These are phyloP conservation scores for Kockiozyma suomiensis DNA, from an alignment of 805 yeast species.

Conservation along the genomic window DNA sequence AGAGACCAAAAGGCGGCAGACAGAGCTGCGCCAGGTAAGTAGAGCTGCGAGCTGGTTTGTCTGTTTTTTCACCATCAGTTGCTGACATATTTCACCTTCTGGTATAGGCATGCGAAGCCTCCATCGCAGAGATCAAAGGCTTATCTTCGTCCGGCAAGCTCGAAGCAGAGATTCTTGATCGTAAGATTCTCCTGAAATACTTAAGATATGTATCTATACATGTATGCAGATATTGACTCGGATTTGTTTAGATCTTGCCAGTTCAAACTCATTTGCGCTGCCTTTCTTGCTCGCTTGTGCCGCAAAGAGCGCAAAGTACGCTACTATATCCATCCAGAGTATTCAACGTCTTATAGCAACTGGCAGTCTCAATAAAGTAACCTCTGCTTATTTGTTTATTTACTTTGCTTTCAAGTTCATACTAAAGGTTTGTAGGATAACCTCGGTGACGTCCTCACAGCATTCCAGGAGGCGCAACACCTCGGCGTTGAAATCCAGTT, in stretches of 20 bases:
- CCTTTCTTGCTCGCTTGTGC: slow-evolving; percentile 77
- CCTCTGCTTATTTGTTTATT: too few species aligned
- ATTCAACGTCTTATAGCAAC: slow-evolving; percentile 61
- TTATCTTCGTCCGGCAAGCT: slow-evolving; percentile 27
- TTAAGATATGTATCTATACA: background rate
- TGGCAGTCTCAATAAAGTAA: slow-evolving; percentile 57
- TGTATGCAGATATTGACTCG: background rate
- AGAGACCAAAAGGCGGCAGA: slow-evolving; percentile 71
- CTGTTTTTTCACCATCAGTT: background rate
- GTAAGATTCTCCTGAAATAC: too few species aligned
- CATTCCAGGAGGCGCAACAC: slow-evolving; percentile 72
- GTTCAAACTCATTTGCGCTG: slow-evolving; percentile 56
- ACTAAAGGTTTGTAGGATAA: slow-evolving; percentile 1
- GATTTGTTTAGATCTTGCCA: slow-evolving; percentile 42
- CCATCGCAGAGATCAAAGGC: slow-evolving; percentile 24
- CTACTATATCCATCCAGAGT: slow-evolving; percentile 70
- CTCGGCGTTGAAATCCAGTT: slow-evolving; percentile 81
- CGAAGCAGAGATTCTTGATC: slow-evolving; percentile 35
- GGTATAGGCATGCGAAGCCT: slow-evolving; percentile 39
- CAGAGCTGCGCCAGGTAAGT: slow-evolving; percentile 65
- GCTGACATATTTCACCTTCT: background rate
- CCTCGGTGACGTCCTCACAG: slow-evolving; percentile 59
- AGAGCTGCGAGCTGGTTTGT: slow-evolving; percentile 29
- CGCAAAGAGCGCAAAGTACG: slow-evolving; percentile 72
- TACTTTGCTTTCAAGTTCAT: slow-evolving; percentile 37